These are phyloP conservation scores for Fusarium denticulatum DNA, from an alignment of 2,329 filamentous ascomycete genomes.

Conservation along the genomic window DNA sequence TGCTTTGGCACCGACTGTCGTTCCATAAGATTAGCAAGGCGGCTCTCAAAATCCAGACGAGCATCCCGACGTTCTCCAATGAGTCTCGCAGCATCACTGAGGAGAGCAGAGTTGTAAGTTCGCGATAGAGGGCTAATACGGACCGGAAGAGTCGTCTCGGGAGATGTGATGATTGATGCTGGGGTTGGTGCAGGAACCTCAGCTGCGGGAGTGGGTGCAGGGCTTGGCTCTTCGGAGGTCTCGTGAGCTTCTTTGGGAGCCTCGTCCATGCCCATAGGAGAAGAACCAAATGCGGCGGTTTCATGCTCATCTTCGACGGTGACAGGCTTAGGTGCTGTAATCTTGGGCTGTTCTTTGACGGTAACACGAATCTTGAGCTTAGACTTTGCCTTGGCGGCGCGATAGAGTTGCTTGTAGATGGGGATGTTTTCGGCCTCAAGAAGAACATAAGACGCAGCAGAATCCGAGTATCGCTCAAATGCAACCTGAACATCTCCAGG, in stretches of 20 bases:
- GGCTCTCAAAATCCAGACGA: conserved; percentile 43
- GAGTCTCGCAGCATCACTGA: conserved; percentile 43
- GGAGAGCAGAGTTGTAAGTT: conserved; percentile 40
- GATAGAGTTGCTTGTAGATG: conserved; percentile 96
- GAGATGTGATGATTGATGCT: conserved; percentile 23
- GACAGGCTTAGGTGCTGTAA: conserved; percentile 52
- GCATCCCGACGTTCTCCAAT: conserved; percentile 36
- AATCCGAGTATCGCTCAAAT: conserved; percentile 96
- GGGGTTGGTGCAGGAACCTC: conserved; percentile 35
- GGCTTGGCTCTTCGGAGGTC: conserved; percentile 19
- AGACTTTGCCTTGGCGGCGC: conserved; percentile 96
- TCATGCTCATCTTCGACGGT: conserved; percentile 63
- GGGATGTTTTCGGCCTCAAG: conserved; percentile 81
- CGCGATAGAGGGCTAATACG: conserved; percentile 40
- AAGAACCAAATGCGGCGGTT: conserved; percentile 23
- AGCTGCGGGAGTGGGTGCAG: conserved; percentile 25
- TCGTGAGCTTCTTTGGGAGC: conserved; percentile 27
- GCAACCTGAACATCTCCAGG: conserved; percentile 55
- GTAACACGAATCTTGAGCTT: conserved; percentile 91
- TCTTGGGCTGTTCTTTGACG: conserved; percentile 44
- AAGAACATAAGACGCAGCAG: conserved; percentile 80
- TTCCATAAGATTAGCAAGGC: conserved; percentile 43
- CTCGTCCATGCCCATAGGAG: conserved; percentile 21
- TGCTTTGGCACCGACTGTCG: conserved; percentile 26
- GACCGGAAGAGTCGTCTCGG: conserved; percentile 38